Evolutionary conservation across 2,329 filamentous ascomycete genomes (phyloP), one percentile per base, ranked within the genome.

Genomic region (Fusarium sp.): DNA sequence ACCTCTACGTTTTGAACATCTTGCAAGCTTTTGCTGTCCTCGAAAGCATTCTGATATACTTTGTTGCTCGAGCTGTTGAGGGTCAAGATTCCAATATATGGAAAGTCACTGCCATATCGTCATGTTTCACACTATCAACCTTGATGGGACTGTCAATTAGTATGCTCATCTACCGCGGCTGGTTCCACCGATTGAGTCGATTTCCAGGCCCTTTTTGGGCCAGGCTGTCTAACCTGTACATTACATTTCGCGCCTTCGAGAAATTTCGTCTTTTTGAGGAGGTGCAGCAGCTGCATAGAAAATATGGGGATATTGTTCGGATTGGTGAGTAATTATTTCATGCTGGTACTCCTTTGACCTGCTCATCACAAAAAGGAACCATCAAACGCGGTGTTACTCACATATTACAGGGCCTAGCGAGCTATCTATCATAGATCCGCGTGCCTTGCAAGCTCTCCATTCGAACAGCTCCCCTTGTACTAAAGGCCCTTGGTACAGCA

Each of bases 261-360:
- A 20, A 20, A 20, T 4, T 26, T 15, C 24, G 42, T 8, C 42
- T 45, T 26, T 45, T 45, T 45, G 42, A 45, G 5, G 42, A 45
- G 42, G 42, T 26, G 24, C 42, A 26, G 24, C 42, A 45, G 24
- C 9, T 45, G 42, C 42, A 45, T 26, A 45, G 42, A 20, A 20
- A 20, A 3, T 45, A 45, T 26, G 42, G 42, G 8, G 42, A 45
- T 20, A 9, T 26, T 9, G 42, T 45, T 45, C 42, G 42, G 17
- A 26, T 45, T 4, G 24, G 42, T 45, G 24, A 45, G 42, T 45
- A 24, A 26, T 20, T 45, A 8, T 13, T 45, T 13, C 9, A 20
- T 9, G 24, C 24, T 5, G 11, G 8, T 20, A 20, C n/a, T 8
- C 17, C 0, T 26, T 13, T 26, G 8, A 0, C 42, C 11, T 5